Base-by-base conservation (phyloP, 2,329 filamentous ascomycete species). In the Colletotrichum filicis region DNA sequence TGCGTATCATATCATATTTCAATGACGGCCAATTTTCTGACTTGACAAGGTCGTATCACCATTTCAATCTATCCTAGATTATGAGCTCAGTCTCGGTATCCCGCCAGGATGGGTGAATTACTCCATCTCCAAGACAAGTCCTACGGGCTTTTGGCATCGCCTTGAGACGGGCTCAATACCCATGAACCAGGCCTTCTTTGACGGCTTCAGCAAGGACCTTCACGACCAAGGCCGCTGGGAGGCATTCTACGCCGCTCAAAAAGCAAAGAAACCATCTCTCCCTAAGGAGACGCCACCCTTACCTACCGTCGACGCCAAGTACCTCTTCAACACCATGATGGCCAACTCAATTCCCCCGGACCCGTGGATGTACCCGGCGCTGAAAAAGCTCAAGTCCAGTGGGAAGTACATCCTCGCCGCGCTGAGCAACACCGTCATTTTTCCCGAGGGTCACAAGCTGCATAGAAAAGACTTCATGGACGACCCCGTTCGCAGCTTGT, bases 241-340 rank as follows among this genome's bases (percentile, higher is more conserved):
- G 26, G 83, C 87, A 7, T 98, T 90, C 79, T 89, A 91, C 83
- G 74, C 78, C 57, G 77, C 78, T 35, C 85, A 87, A 71, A 83
- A 82, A 68, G 78, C 78, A 75, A 86, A 83, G 79, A 79, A 86
- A 73, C 82, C 84, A 1, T 80, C 71, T 28, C 82, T 85, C 14
- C 82, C 82, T 26, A 78, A 73, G 22, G 76, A 83, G 19, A 77
- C 87, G 0, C 93, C 94, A 1, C 87, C 91, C 0, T 80, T 95
- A 0, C 96, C 96, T 0, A 82, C 86, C 2, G 88, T 98, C 58
- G 92, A 98, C 78, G 93, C 90, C 16, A 91, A 95, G 79, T 91
- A 85, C 83, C 86, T 99, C 32, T 98, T 98, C 85, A 93, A 94
- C 89, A 89, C 93, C 78, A 98, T 98, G 95, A 98, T 98, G 95